phyloP scores from a whole-genome alignment of 768 basidiomycete species.

The Harrya chromipes region DNA sequence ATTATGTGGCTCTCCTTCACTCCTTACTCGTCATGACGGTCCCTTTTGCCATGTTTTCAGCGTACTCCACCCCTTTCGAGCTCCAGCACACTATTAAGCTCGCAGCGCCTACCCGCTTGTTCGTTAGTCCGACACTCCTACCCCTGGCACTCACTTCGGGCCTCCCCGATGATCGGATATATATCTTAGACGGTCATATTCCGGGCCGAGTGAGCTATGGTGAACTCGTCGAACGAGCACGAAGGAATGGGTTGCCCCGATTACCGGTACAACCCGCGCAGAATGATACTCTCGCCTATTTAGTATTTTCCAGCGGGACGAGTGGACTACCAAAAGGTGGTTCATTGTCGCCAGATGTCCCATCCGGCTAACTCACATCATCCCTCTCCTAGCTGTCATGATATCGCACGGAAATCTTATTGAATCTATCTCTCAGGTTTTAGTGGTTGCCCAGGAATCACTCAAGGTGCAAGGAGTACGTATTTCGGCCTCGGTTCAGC shows the following conservation, averaged over 20 bases:
- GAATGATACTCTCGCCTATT: constrained; percentile 59
- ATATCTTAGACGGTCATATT: constrained; percentile 44
- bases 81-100: constrained; percentile 48
- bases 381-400: constrained; percentile 54
- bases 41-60: constrained; percentile 53
- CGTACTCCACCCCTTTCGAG: constrained; percentile 56
- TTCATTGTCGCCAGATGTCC: not conserved
- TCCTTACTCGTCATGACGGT: constrained; percentile 46
- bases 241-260: constrained; percentile 36
- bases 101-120: constrained; percentile 49
- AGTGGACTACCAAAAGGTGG: constrained; percentile 73
- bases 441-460: constrained; percentile 29
- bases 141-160: constrained; percentile 38
- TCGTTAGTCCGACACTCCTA: constrained; percentile 48
- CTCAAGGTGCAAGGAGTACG: constrained; percentile 40
- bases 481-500: not conserved
- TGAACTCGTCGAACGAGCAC: constrained; percentile 42
- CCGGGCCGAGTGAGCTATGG: constrained; percentile 43
- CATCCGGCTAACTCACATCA: not conserved
- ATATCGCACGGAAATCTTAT: constrained; percentile 65
- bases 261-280: constrained; percentile 44
- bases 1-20: constrained; percentile 51
- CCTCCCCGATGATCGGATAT: constrained; percentile 41
- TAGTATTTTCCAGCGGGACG: constrained; percentile 77
- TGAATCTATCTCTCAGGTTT: constrained; percentile 39